Evolutionary conservation across 1,284 basidiomycete genomes (phyloP).

Genomic region (Puccinia horiana): DNA sequence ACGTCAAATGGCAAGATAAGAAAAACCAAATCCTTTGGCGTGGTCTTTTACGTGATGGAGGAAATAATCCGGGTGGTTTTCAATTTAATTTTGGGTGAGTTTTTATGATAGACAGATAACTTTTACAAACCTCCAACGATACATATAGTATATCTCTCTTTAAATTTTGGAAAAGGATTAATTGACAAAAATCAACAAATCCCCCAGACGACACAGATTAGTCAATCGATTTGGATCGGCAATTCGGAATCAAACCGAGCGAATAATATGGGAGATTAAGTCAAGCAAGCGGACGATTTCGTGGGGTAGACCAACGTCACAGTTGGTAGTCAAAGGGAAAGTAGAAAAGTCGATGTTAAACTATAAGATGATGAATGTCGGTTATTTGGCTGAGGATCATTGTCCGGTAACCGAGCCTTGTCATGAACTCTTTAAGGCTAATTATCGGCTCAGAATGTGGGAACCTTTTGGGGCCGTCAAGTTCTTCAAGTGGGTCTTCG

Average conservation of each 20-base stretch:
- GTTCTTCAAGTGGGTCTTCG: constrained; percentile 35
- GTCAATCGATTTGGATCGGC: constrained; percentile 29
- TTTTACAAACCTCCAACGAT: no score
- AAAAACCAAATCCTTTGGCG: constrained; percentile 28
- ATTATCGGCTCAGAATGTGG: constrained; percentile 36
- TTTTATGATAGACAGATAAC: not conserved
- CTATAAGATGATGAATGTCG: constrained; percentile 24
- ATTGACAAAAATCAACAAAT: not conserved
- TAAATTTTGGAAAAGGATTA: no score
- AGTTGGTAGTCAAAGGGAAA: not conserved
- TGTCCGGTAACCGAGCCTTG: constrained; percentile 25
- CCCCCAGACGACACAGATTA: constrained; percentile 32
- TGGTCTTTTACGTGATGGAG: constrained; percentile 25
- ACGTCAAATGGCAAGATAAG: constrained; percentile 25
- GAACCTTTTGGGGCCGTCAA: constrained; percentile 42
- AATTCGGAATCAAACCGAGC: not conserved
- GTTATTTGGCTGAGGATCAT: constrained; percentile 21
- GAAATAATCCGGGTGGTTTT: constrained; percentile 18
- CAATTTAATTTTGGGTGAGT: constrained; percentile 31
- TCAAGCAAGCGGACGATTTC: not conserved
- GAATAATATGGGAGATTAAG: not conserved
- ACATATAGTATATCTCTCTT: no score
- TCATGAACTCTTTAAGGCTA: constrained; percentile 26
- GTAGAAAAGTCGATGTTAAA: constrained; percentile 11
- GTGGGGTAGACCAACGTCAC: not conserved